Evolutionary conservation across 2,329 filamentous ascomycete genomes (phyloP).

Genomic region (Sporothrix curviconia): DNA sequence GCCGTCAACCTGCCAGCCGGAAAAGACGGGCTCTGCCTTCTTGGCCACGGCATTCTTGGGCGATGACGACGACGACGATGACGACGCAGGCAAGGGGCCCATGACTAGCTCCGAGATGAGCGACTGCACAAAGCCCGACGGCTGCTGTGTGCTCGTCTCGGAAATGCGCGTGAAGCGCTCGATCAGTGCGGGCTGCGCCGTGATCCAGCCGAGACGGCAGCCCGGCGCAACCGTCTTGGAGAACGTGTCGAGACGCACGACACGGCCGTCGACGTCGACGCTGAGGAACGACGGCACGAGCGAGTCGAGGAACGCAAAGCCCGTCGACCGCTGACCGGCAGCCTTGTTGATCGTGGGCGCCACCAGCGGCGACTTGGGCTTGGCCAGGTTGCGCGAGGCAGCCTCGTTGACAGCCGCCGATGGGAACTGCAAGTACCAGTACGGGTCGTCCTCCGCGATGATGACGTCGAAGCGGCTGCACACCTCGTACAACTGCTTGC

Average conservation of each 20-base stretch:
- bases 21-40: conserved; percentile 29
- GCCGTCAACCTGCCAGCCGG: conserved; percentile 70
- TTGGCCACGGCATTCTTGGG: conserved; percentile 2
- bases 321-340: conserved; percentile 40
- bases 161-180: conserved; percentile 64
- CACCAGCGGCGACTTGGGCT: conserved; percentile 24
- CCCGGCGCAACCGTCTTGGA: conserved; percentile 89
- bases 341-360: conserved; percentile 14
- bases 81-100: conserved; percentile 54
- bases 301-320: conserved; percentile 74
- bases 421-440: conserved; percentile 90
- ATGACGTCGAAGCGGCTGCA: conserved; percentile 81
- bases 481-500: conserved; percentile 71
- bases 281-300: conserved; percentile 76
- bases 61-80: not conserved
- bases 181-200: conserved; percentile 69
- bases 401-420: conserved; percentile 53
- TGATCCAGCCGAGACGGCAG: conserved; percentile 85
- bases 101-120: conserved; percentile 73
- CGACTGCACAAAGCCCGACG: conserved; percentile 82
- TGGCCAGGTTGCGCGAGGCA: conserved; percentile 37
- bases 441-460: conserved; percentile 90
- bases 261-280: conserved; percentile 77
- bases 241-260: conserved; percentile 86
- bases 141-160: conserved; percentile 73